Conservation (phyloP, 148 eudicot species). For the Agrostemma githago region DNA sequence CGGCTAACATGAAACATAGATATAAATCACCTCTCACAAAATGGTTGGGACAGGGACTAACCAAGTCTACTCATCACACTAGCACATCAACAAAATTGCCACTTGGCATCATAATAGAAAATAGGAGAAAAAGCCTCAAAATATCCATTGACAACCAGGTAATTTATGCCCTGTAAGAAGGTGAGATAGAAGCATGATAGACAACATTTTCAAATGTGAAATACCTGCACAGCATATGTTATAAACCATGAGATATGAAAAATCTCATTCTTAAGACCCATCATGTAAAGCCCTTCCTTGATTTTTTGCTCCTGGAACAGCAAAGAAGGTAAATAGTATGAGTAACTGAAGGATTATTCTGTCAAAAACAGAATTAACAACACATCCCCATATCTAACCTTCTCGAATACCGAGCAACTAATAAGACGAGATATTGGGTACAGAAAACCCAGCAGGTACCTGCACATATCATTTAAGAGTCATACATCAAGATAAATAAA, state of each 20-base stretch:
- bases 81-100: not conserved
- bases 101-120: not conserved
- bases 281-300: constrained; percentile 97
- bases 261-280: constrained; percentile 87
- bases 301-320: constrained; percentile 83
- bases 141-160: not conserved
- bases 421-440: constrained; percentile 93
- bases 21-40: no score
- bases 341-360: not conserved
- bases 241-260: constrained; percentile 88
- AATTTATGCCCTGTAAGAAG: not conserved
- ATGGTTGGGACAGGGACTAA: not conserved
- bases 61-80: not conserved
- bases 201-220: not conserved
- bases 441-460: constrained; percentile 95
- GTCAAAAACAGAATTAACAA: not conserved
- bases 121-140: not conserved
- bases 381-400: constrained; percentile 46
- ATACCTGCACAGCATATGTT: constrained; percentile 85
- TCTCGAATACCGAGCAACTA: constrained; percentile 86
- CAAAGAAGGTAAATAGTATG: constrained; percentile 16
- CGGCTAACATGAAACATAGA: no score
- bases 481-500: constrained; percentile 22
- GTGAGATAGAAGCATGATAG: not conserved
- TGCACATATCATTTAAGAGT: constrained; percentile 28